Evolutionary conservation across 768 basidiomycete species (phyloP), one percentile per base, ranked within the genome.

Genomic region (Mycena rebaudengoi): DNA sequence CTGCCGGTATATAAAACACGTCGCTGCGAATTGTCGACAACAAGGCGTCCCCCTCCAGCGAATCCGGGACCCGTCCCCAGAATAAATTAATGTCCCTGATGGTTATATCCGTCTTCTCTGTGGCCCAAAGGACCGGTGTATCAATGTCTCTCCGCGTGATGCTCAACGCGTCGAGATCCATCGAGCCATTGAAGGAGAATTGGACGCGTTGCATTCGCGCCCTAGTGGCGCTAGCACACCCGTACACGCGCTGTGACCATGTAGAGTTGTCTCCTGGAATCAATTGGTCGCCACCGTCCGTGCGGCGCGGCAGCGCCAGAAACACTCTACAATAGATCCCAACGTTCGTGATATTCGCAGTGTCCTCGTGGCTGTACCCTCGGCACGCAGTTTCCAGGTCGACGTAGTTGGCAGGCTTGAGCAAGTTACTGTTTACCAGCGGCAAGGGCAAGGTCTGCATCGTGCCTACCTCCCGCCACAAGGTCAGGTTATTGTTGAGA

Each of bases 241-340:
- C 41, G 23, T 66, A 62, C 18, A 71, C 12, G 16, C 54, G 52
- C 25, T 73, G 71, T 16, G 50, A 51, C 70, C 70, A 73, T 10
- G 65, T 73, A 28, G 71, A 73, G n/a, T 67, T 67, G 2, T 43
- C 52, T 7, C 30, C 54, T 8, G 57, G 58, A 6, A 63, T 3
- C 18, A 56, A 45, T 0, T 62, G 37, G 41, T 73, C 70, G 6
- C 71, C 71, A 29, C 62, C 65, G 12, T 73, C 71, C 2, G 69
- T 51, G 14, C 71, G 66, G 28, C 62, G 55, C 6, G 70, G 67
- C 4, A 70, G 70, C 0, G 57, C 70, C 3, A 70, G 39, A 43
- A 71, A 66, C 39, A 69, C 28, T 5, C 60, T 60, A 40, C 70
- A 73, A 18, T 65, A 44, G 8, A 73, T 69, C n/a, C 67, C 66